Conservation (phyloP, 441 rosid genomes). For the Monsonia emarginata region DNA sequence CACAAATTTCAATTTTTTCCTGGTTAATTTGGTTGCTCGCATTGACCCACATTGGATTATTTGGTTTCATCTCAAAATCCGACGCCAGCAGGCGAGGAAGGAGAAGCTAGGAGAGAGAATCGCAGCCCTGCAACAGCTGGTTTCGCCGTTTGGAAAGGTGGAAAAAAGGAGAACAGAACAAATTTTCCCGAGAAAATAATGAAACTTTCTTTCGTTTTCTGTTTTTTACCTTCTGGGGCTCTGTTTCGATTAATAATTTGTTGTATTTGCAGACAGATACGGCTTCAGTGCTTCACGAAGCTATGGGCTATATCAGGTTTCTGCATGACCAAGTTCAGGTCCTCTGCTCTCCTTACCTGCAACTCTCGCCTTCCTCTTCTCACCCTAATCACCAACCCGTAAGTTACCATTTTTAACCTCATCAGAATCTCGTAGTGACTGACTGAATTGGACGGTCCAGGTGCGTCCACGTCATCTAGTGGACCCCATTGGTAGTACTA, state of each 20-base stretch:
- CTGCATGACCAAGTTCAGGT: constrained; percentile 86
- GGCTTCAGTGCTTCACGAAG: constrained; percentile 84
- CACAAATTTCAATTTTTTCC: not conserved
- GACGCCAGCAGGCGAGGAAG: constrained; percentile 35
- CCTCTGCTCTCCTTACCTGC: constrained; percentile 69
- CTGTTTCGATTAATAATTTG: not conserved
- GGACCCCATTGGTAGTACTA: too few relatives aligned
- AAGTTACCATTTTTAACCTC: constrained; percentile 18
- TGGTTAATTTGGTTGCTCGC: not conserved
- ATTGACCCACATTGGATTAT: not conserved
- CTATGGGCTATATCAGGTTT: constrained; percentile 87
- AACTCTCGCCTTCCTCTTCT: constrained; percentile 18
- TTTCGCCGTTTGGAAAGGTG: constrained; percentile 90
- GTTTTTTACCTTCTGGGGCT: too few relatives aligned
- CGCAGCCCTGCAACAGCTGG: constrained; percentile 68
- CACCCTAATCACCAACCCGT: constrained; percentile 23
- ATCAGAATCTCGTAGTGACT: too few relatives aligned
- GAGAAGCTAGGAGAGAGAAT: constrained; percentile 75
- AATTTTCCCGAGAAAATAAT: not conserved
- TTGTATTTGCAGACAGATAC: constrained; percentile 73
- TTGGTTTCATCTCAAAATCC: not conserved
- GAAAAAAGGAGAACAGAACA: not conserved
- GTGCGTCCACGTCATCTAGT: not conserved
- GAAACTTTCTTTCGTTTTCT: not conserved
- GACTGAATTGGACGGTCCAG: not conserved